Evolutionary conservation across 768 basidiomycete genomes (phyloP).

Genomic region (Clitopilus passeckerianus): DNA sequence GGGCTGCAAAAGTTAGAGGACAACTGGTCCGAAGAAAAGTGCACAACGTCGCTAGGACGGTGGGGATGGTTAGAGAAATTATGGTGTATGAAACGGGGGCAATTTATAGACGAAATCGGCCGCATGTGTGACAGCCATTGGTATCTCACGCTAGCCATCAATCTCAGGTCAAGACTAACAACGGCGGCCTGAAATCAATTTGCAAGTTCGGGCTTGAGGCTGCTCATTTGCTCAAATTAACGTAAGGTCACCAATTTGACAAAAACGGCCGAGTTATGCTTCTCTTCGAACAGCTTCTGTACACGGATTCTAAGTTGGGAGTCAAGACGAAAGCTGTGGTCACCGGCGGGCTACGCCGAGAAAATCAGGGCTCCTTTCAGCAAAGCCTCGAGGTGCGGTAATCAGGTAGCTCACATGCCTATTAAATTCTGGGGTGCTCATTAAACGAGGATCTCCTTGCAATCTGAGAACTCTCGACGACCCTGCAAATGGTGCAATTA

Average conservation of each 20-base stretch:
- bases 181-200: constrained; percentile 21
- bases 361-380: constrained; percentile 17
- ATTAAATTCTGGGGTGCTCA: constrained; percentile 29
- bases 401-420: constrained; percentile 13
- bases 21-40: not conserved
- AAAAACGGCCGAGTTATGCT: constrained; percentile 6
- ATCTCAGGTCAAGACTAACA: constrained; percentile 13
- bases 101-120: constrained; percentile 27
- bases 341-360: constrained; percentile 17
- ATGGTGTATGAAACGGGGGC: constrained; percentile 13
- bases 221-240: constrained; percentile 3
- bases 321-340: constrained; percentile 22
- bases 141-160: constrained; percentile 26
- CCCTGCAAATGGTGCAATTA: not conserved
- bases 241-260: not conserved
- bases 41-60: constrained; percentile 4
- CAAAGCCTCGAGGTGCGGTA: constrained; percentile 20
- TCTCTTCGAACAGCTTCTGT: constrained; percentile 10
- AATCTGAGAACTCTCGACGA: constrained; percentile 18
- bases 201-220: constrained; percentile 10
- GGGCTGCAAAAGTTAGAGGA: constrained; percentile 12
- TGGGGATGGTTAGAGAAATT: constrained; percentile 18
- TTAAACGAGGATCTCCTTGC: constrained; percentile 11
- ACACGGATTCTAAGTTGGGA: constrained; percentile 14
- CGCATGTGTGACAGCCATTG: constrained; percentile 23